Base-by-base conservation (phyloP, 805 yeast species). In the Soucietia sequanensis region DNA sequence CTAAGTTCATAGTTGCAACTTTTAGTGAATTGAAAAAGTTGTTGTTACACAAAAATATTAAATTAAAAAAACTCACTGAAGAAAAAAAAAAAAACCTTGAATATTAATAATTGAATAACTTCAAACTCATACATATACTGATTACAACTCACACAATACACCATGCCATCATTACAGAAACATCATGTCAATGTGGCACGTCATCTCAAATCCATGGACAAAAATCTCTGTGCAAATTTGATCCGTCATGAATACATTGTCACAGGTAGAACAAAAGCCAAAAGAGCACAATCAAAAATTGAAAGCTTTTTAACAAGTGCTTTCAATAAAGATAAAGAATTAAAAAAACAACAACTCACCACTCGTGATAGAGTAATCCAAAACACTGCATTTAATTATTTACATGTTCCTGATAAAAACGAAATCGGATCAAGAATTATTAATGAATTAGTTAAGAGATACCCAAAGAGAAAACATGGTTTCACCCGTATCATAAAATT, bases 401-500 rank as follows among this genome's bases (percentile, higher is more conserved):
- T 66, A 7, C 84, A 82, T 9, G 82, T 84, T 16, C 80, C 60
- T 2, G 67, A 58, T 37, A 50, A 59, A 14, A 56, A 41, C 4
- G 74, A 55, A 35, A 41, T 50, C 11, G 74, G 62, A 11, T 78
- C 85, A n/a, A 86, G 84, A 52, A 62, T 93, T 28, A 67, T 83
- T 40, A 73, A 70, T 12, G 87, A 76, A 27, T 67, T 90, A 26
- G 76, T 78, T 4, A 69, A 76, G 27, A 70, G 95, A 38, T 90
- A 84, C 53, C 51, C 65, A 4, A 50, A 60, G 16, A 76, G 96
- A 62, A 54, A 60, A 1, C 85, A 88, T 42, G 97, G 97, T 1
- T 91, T 82, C 65, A 88, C 97, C 3, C 77, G 98, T 47, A 77
- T 91, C 35, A 64, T 89, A 42, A 81, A 76, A 47, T 67, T 93